These are phyloP conservation scores for Rhizopogon sp. DNA, from an alignment of 768 basidiomycete species.

Conservation along the genomic window DNA sequence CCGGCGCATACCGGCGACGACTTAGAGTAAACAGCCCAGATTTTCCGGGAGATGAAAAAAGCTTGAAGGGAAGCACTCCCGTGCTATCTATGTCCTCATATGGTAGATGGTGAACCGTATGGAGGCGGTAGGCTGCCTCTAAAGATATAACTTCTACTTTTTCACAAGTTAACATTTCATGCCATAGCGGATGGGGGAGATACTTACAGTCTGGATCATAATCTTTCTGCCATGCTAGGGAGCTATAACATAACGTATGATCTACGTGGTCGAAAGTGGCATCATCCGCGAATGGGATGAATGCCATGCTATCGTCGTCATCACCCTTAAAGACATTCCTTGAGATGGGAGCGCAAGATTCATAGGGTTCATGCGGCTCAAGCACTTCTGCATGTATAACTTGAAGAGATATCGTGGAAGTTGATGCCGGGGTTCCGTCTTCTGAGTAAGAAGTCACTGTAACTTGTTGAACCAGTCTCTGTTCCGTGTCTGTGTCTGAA, in stretches of 20 bases:
- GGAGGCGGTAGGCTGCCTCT: conserved; percentile 43
- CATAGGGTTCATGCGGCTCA: conserved; percentile 40
- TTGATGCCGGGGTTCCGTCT: background rate
- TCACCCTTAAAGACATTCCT: conserved; percentile 51
- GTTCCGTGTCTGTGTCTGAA: background rate
- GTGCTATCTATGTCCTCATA: conserved; percentile 45
- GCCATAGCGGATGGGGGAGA: background rate
- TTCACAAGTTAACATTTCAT: background rate
- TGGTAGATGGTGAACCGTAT: conserved; percentile 30
- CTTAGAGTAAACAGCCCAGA: conserved; percentile 20
- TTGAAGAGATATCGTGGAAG: background rate
- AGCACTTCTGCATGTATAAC: conserved; percentile 1
- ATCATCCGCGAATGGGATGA: conserved; percentile 63
- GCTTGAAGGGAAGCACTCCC: conserved; percentile 36
- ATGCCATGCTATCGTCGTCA: conserved; percentile 51
- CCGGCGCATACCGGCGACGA: conserved; percentile 16
- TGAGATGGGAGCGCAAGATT: conserved; percentile 47
- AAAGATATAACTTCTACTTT: conserved; percentile 47
- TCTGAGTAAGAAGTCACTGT: background rate
- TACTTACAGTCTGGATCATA: conserved; percentile 38
- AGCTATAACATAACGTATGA: conserved; percentile 38
- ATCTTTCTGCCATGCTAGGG: conserved; percentile 47
- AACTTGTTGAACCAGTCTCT: background rate
- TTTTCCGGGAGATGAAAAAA: conserved; percentile 23
- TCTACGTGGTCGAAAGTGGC: conserved; percentile 37